Base-by-base conservation (phyloP, 768 basidiomycete species). In the Naganishia randhawae region DNA sequence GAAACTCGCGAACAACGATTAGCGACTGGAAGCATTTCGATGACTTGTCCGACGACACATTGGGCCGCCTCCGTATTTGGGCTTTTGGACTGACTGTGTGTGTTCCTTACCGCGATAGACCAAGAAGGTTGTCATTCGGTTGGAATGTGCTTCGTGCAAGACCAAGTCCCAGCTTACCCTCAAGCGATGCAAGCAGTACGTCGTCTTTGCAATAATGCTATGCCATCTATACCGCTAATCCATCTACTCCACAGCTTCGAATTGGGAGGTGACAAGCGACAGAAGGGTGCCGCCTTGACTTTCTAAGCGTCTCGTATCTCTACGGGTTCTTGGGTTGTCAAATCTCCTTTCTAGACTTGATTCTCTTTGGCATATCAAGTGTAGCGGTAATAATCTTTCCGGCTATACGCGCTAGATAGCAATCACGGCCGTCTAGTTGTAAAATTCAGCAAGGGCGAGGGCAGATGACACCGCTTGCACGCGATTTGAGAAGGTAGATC, bases 201-300 rank as follows among this genome's bases (percentile, higher is more conserved):
- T 87, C 29, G 37, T 16, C 51, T n/a, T 37, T 22, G 11, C 1
- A 25, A 8, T 37, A 62, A 37, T 3, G 25, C 25, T 22, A 67
- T 71, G 55, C n/a, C n/a, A n/a, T 67, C 35, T 4, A 53, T 8
- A 61, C 63, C 63, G 19, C 54, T 25, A 9, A 37, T 33, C 33
- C 57, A 48, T 0, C 32, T 31, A 14, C 19, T 19, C 1, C 27
- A 41, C 73, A 92, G 91, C 85, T 98, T 99, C 85, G 95, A 98
- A 84, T 89, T 97, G 65, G 95, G 96, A 82, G 96, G 96, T 81
- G 96, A 99, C 87, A 99, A 98, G 88, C 97, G 97, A 89, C 93
- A 91, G 75, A 93, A 93, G 86, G 92, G 92, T 82, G 92, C 91
- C 76, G 93, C 92, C 71, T 89, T 94, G 76, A 86, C 86, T 79